Base-by-base conservation (phyloP, 2,329 filamentous ascomycete genomes). In the Hymenoscyphus salicellus region DNA sequence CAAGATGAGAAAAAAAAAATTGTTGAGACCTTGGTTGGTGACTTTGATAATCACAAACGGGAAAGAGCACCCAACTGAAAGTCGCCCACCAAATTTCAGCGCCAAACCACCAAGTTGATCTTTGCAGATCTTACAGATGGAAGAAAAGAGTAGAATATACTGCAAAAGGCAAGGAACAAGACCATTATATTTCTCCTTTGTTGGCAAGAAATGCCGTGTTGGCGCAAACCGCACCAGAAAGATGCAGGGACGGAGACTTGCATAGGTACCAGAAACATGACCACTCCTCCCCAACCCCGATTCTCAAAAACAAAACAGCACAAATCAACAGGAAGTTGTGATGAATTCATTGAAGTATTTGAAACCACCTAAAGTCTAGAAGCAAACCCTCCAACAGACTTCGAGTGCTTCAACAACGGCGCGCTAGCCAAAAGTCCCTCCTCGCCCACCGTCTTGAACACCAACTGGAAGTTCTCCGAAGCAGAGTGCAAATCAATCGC, bases 331-430 rank as follows among this genome's bases (percentile, higher is more conserved):
- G 20, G 36, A 20, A 46, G 26, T 26, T 5, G 46, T 5, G 8
- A 26, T 26, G 23, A 23, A 16, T 11, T 20, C n/a, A 52, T 52
- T 52, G 4, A 23, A 23, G 10, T 11, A 20, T 52, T 14, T 17
- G 5, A 16, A 30, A 6, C 30, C 55, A 38, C 20, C 36, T 63
- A 73, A 55, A 72, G 46, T 46, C 71, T 64, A 6, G 69, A 69
- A 28, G 62, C 43, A 63, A 74, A 75, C 1, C 74, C 74, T 10
- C 70, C 72, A 20, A 63, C 69, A 26, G 56, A 17, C 57, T 69
- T 69, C 28, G 73, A 46, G 64, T 73, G 65, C 65, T 74, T 75
- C 57, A 75, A 55, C 30, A 72, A 60, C 63, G 69, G 67, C 8
- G 72, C 69, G 2, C 32, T 60, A 1, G 41, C 68, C 36, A 72